Percentiles rank a stretch among this genome's conserved stretches.
These are phyloP conservation scores for Syzygium malaccense DNA, from an alignment of 441 rosid species.

Conservation along the genomic window DNA sequence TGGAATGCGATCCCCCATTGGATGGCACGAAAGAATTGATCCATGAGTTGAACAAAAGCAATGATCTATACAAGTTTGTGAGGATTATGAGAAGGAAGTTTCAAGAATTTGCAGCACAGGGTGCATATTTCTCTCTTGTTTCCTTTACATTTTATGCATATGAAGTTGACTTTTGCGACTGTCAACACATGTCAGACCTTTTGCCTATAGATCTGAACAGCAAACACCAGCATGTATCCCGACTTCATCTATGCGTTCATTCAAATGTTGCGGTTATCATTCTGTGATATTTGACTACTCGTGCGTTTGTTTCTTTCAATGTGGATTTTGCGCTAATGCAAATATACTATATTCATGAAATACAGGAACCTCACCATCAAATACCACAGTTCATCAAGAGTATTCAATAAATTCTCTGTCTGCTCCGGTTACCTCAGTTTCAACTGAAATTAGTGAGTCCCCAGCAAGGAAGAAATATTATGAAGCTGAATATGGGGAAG, in stretches of 20 bases:
- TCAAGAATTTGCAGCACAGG: constrained; percentile 40
- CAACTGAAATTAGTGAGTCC: constrained; percentile 48
- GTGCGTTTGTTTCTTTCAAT: background rate
- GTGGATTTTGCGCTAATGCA: background rate
- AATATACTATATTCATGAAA: constrained; percentile 2
- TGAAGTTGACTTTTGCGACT: background rate
- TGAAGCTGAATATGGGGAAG: constrained; percentile 21
- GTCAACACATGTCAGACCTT: background rate
- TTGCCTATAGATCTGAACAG: background rate
- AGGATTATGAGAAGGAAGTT: constrained; percentile 62
- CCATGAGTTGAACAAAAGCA: constrained; percentile 52
- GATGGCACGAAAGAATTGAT: constrained; percentile 47
- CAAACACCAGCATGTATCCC: background rate
- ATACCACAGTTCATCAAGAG: constrained; percentile 38
- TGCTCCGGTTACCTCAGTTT: constrained; percentile 57
- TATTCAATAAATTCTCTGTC: constrained; percentile 41
- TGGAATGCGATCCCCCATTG: constrained; percentile 67
- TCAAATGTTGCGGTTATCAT: background rate
- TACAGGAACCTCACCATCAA: constrained; percentile 37
- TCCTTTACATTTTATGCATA: background rate
- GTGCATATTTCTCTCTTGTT: constrained; percentile 17
- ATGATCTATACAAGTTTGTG: constrained; percentile 66
- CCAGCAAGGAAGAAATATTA: constrained; percentile 32
- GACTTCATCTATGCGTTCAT: background rate
- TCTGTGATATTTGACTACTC: background rate